phyloP scores from a whole-genome alignment of 441 rosid species.

The Populus tomentosa region DNA sequence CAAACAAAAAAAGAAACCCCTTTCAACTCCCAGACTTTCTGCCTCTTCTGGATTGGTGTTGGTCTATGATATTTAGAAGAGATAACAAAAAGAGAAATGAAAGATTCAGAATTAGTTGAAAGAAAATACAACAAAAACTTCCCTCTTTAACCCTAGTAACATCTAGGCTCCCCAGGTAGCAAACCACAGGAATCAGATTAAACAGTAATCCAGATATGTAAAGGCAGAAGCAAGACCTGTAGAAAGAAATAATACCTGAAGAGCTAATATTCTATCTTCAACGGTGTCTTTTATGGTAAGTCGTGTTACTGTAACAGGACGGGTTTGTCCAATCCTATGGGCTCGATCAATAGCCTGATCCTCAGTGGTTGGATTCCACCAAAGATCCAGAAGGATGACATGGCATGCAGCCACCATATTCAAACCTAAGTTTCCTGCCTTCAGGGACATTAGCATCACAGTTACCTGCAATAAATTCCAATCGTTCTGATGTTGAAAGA shows the following conservation, averaged over 20 bases:
- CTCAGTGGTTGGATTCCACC: conserved; percentile 99
- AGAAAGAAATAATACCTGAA: conserved; percentile 51
- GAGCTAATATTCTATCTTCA: conserved; percentile 75
- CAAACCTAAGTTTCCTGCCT: conserved; percentile 94
- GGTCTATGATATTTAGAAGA: background rate
- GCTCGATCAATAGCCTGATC: conserved; percentile 97
- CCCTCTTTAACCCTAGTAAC: background rate
- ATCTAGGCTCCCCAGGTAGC: background rate
- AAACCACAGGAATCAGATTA: background rate
- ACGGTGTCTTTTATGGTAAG: conserved; percentile 78
- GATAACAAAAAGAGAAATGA: background rate
- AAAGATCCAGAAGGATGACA: conserved; percentile 89
- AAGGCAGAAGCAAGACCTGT: background rate
- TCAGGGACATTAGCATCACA: conserved; percentile 90
- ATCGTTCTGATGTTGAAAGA: background rate
- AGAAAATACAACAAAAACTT: background rate
- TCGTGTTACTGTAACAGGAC: conserved; percentile 84
- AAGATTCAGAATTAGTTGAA: background rate
- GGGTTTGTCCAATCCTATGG: conserved; percentile 97
- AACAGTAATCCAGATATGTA: background rate
- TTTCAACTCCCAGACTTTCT: background rate
- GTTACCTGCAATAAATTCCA: conserved; percentile 47
- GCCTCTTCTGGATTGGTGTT: background rate
- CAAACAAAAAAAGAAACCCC: too few relatives aligned
- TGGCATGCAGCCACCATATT: conserved; percentile 96